These are phyloP conservation scores for Pittosporum tobira DNA, from an alignment of 129 eudicot genomes.

Conservation along the genomic window DNA sequence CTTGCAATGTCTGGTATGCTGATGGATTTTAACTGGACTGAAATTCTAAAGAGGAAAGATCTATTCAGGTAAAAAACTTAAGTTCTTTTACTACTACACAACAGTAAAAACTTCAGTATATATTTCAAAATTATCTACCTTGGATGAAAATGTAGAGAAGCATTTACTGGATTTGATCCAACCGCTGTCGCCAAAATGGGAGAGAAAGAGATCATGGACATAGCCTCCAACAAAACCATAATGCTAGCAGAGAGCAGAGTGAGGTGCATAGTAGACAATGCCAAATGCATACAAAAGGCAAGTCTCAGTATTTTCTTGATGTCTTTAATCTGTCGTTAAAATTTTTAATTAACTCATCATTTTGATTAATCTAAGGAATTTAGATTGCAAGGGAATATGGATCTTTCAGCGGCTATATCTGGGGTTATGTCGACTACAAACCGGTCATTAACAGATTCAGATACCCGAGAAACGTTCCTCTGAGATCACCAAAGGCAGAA, in stretches of 20 bases:
- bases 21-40: constrained; percentile 98
- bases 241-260: constrained; percentile 78
- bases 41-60: constrained; percentile 67
- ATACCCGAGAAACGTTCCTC: constrained; percentile 79
- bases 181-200: constrained; percentile 64
- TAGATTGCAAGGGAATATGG: constrained; percentile 68
- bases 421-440: constrained; percentile 78
- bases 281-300: constrained; percentile 86
- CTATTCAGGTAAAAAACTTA: constrained; percentile 50
- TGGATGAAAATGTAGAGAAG: constrained; percentile 46
- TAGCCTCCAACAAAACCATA: constrained; percentile 59
- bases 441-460: constrained; percentile 78
- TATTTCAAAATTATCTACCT: neutral
- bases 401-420: constrained; percentile 83
- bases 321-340: too few relatives aligned
- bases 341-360: too few relatives aligned
- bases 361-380: constrained; percentile 6
- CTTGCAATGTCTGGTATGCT: constrained; percentile 90
- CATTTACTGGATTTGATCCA: constrained; percentile 78
- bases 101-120: neutral
- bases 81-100: neutral
- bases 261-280: constrained; percentile 87
- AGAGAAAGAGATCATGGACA: constrained; percentile 66
- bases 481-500: constrained; percentile 87
- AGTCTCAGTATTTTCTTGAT: too few relatives aligned